Evolutionary conservation across 1,139 yeast genomes (phyloP).

Genomic region (Hansenula lynferdii): DNA sequence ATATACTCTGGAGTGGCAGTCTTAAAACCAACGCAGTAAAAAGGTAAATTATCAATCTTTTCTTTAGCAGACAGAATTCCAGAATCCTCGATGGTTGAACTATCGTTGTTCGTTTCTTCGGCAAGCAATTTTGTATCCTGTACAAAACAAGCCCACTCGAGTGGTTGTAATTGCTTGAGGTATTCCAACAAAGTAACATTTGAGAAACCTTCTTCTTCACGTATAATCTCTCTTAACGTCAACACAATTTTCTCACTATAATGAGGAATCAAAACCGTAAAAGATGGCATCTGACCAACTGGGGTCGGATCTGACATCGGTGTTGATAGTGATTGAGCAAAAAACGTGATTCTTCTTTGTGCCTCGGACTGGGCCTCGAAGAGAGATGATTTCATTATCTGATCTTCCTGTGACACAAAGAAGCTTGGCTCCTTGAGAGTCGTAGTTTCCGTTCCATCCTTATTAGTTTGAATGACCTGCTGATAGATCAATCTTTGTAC

Average conservation of each 20-base stretch:
- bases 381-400: slow-evolving; percentile 52
- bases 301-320: slow-evolving; percentile 72
- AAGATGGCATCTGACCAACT: slow-evolving; percentile 72
- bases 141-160: slow-evolving; percentile 73
- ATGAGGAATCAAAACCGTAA: slow-evolving; percentile 70
- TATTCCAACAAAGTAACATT: slow-evolving; percentile 69
- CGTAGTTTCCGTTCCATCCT: slow-evolving; percentile 12
- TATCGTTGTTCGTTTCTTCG: slow-evolving; percentile 38
- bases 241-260: slow-evolving; percentile 68
- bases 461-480: slow-evolving; percentile 38
- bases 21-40: slow-evolving; percentile 70
- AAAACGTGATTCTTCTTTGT: slow-evolving; percentile 70
- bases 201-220: slow-evolving; percentile 68
- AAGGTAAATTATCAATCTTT: slow-evolving; percentile 61
- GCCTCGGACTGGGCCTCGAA: slow-evolving; percentile 63
- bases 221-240: slow-evolving; percentile 63
- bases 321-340: slow-evolving; percentile 71
- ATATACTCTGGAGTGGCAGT: slow-evolving; percentile 74
- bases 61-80: slow-evolving; percentile 24
- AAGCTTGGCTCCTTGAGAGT: slow-evolving; percentile 64
- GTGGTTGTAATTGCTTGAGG: slow-evolving; percentile 67
- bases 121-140: slow-evolving; percentile 69
- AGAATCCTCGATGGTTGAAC: slow-evolving; percentile 28
- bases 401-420: slow-evolving; percentile 67
- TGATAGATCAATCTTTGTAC: slow-evolving; percentile 65